phyloP scores from a whole-genome alignment of 2,329 filamentous ascomycete species.

The Penicillium frequentans region DNA sequence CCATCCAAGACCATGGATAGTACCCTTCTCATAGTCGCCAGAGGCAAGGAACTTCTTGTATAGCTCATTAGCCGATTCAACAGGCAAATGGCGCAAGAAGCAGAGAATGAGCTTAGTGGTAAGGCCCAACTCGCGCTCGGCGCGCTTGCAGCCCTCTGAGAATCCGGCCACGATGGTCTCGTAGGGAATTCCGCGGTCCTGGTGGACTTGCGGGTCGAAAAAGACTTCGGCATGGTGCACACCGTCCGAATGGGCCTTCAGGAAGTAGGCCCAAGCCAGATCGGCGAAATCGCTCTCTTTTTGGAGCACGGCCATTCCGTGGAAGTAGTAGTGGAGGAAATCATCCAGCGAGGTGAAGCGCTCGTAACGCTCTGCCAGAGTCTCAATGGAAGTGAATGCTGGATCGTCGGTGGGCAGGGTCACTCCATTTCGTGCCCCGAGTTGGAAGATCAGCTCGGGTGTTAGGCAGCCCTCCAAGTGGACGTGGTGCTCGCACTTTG shows the following conservation, averaged over 20 bases:
- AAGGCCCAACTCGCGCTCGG: constrained; percentile 63
- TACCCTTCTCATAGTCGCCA: constrained; percentile 48
- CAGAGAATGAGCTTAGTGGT: constrained; percentile 69
- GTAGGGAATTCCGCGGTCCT: constrained; percentile 62
- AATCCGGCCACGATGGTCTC: constrained; percentile 66
- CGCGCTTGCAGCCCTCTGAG: constrained; percentile 58
- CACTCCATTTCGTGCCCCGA: constrained; percentile 67
- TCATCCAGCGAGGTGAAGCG: constrained; percentile 71
- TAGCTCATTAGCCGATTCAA: constrained; percentile 52
- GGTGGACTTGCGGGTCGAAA: constrained; percentile 78
- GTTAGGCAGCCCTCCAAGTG: constrained; percentile 76
- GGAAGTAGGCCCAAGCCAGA: constrained; percentile 71
- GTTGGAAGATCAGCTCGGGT: constrained; percentile 67
- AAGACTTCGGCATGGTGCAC: constrained; percentile 75
- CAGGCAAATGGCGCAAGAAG: constrained; percentile 69
- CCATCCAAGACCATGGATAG: constrained; percentile 64
- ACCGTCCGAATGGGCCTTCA: constrained; percentile 61
- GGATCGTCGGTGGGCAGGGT: constrained; percentile 57
- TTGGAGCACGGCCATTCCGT: constrained; percentile 69
- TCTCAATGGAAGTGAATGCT: constrained; percentile 61
- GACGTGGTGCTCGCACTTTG: constrained; percentile 81
- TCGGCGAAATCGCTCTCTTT: constrained; percentile 68
- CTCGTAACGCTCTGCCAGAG: constrained; percentile 64
- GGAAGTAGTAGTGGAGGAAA: constrained; percentile 77
- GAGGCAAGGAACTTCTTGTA: constrained; percentile 41